Conservation (phyloP, 1,284 basidiomycete species). For the Hypsizygus ulmarius region DNA sequence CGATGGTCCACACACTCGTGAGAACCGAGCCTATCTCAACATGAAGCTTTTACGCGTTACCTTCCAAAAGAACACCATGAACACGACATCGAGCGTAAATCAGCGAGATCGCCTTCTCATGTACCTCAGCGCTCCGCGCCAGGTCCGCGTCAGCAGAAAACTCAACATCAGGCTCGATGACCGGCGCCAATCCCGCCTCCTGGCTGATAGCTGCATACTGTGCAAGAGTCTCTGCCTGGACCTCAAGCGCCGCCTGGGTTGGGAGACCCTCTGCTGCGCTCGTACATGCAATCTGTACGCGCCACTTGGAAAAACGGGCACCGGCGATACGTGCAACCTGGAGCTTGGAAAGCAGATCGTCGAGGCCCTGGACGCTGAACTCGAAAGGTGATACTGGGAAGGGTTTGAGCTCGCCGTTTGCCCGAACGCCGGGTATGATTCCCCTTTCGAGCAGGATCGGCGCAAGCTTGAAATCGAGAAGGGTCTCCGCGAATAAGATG, state of each 20-base stretch:
- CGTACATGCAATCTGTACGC: slow-evolving; percentile 47
- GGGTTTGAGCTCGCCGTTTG: slow-evolving; percentile 48
- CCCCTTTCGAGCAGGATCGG: slow-evolving; percentile 40
- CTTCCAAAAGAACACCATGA: slow-evolving; percentile 51
- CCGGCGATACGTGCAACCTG: slow-evolving; percentile 42
- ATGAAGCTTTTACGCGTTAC: slow-evolving; percentile 24
- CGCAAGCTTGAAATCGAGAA: slow-evolving; percentile 46
- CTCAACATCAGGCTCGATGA: slow-evolving; percentile 54
- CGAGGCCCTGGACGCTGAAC: slow-evolving; percentile 49
- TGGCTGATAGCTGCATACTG: slow-evolving; percentile 41
- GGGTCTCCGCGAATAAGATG: slow-evolving; percentile 47
- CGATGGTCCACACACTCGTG: neutral
- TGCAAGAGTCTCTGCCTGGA: slow-evolving; percentile 38
- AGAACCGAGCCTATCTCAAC: neutral
- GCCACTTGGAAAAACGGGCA: slow-evolving; percentile 53
- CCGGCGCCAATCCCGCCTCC: slow-evolving; percentile 44
- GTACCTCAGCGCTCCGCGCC: slow-evolving; percentile 45
- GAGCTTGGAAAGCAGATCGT: slow-evolving; percentile 42
- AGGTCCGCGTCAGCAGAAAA: slow-evolving; percentile 47
- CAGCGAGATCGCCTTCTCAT: slow-evolving; percentile 42
- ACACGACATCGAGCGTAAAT: slow-evolving; percentile 44
- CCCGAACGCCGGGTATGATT: slow-evolving; percentile 50
- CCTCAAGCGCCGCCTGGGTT: slow-evolving; percentile 23
- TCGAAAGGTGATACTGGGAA: slow-evolving; percentile 43
- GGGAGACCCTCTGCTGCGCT: slow-evolving; percentile 17